These are phyloP conservation scores for Podila verticillata DNA, from an alignment of 192 early-diverging fungal genomes.

Conservation along the genomic window DNA sequence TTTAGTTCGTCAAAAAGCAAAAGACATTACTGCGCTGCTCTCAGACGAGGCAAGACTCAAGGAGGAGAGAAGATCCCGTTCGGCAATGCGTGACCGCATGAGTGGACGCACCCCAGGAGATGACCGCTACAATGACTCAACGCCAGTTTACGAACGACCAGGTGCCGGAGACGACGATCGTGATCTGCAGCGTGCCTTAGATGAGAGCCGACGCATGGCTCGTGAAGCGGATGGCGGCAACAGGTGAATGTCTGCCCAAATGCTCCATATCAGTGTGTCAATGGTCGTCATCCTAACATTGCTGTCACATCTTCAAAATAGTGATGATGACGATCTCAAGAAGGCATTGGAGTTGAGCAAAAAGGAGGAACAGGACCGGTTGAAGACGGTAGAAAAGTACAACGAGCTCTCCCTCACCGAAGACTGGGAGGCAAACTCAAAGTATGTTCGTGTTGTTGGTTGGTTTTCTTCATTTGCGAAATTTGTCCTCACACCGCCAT, in stretches of 20 bases:
- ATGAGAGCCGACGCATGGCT: constrained; percentile 79
- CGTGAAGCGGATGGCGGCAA: constrained; percentile 39
- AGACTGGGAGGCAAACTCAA: constrained; percentile 16
- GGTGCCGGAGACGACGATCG: constrained; percentile 74
- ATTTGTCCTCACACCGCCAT: neutral
- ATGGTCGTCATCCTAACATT: neutral
- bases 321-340: constrained; percentile 43
- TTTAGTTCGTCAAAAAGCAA: constrained; percentile 89
- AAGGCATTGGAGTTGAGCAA: constrained; percentile 50
- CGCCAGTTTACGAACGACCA: constrained; percentile 38
- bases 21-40: constrained; percentile 84
- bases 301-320: neutral
- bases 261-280: neutral
- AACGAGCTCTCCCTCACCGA: constrained; percentile 17
- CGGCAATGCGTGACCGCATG: constrained; percentile 69
- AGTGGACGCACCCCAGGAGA: constrained; percentile 41
- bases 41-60: constrained; percentile 78
- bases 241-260: neutral
- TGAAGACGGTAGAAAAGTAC: constrained; percentile 12
- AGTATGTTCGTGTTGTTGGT: neutral
- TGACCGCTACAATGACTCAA: constrained; percentile 13
- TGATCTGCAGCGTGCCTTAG: constrained; percentile 82
- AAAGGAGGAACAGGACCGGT: constrained; percentile 43
- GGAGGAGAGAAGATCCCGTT: constrained; percentile 73
- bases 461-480: neutral